A percentile compares a stretch with the other conserved stretches of the same genome.
phyloP scores from a whole-genome alignment of 441 rosid species.

The Croton laevigatus region DNA sequence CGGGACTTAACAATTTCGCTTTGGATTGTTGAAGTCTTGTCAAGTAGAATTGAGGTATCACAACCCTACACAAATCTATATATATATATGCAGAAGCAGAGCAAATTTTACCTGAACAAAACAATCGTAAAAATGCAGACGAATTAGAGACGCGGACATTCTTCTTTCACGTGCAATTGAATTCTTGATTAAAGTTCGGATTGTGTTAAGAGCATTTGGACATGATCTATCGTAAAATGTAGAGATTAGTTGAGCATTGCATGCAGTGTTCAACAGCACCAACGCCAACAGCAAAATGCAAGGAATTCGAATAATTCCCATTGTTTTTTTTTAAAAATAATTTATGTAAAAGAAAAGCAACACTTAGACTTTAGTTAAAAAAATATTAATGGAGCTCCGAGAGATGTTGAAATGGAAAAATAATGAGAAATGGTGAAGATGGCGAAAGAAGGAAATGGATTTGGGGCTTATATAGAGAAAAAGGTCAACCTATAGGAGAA shows the following conservation, averaged over 20 bases:
- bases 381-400: too few relatives aligned
- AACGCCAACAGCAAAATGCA: background rate
- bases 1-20: too few relatives aligned
- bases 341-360: too few relatives aligned
- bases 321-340: too few relatives aligned
- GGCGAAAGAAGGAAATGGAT: too few relatives aligned
- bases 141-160: conserved; percentile 66
- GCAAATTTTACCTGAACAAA: conserved; percentile 37
- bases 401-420: too few relatives aligned
- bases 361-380: too few relatives aligned
- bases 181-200: conserved; percentile 39
- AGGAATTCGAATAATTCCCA: too few relatives aligned
- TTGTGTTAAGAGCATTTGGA: conserved; percentile 43
- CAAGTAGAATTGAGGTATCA: conserved; percentile 53
- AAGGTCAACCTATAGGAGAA: too few relatives aligned
- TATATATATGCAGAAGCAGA: background rate
- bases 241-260: conserved; percentile 45
- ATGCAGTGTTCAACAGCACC: background rate
- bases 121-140: conserved; percentile 60
- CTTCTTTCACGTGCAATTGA: conserved; percentile 49
- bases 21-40: conserved; percentile 35
- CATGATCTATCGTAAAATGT: conserved; percentile 40
- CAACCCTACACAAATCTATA: conserved; percentile 43
- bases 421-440: too few relatives aligned
- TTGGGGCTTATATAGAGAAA: too few relatives aligned